Evolutionary conservation across 1,139 yeast species (phyloP), one percentile per base, ranked within the genome.

Genomic region (Candida sanyaensis): DNA sequence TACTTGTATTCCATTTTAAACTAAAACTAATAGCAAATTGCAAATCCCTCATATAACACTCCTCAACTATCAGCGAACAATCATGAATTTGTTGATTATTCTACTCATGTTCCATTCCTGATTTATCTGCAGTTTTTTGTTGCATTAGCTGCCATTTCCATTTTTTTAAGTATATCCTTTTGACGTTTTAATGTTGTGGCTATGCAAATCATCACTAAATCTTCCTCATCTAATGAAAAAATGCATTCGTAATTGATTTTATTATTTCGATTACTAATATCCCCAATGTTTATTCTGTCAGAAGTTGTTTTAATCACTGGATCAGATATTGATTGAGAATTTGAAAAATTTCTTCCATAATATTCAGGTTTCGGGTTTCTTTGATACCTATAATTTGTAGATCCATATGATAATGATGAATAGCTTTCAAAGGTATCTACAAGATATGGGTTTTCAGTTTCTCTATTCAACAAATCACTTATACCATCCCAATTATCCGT

Each of bases 121-220:
- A 26, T 26, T 4, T 8, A 26, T 5, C 28, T 33, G 10, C 30
- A 24, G n/a, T n/a, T 12, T 36, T n/a, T 17, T 36, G 39, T 10
- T 36, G 17, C 21, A 4, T 9, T 24, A 10, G 30, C 17, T 10
- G 21, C 29, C 26, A 12, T 44, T 29, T 40, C 28, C 24, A 24
- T 32, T 10, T 39, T 44, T 32, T 48, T 53, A 69, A 30, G 69
- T 53, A 51, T 46, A 48, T 53, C 55, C 34, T 51, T 50, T 13
- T 48, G 48, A 40, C 54, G 39, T 37, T 56, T 51, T 24, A 57
- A 47, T 2, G 52, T 49, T 2, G 59, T 41, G 6, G 54, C 54
- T 8, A 54, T 46, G 43, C 58, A 56, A 9, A 54, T 46, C 21
- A 45, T 46, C 4, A 56, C 58, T 44, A 53, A 49, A n/a, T 48